phyloP scores from a whole-genome alignment of 371 early-diverging fungal genomes.

The Dichotomocladium elegans region DNA sequence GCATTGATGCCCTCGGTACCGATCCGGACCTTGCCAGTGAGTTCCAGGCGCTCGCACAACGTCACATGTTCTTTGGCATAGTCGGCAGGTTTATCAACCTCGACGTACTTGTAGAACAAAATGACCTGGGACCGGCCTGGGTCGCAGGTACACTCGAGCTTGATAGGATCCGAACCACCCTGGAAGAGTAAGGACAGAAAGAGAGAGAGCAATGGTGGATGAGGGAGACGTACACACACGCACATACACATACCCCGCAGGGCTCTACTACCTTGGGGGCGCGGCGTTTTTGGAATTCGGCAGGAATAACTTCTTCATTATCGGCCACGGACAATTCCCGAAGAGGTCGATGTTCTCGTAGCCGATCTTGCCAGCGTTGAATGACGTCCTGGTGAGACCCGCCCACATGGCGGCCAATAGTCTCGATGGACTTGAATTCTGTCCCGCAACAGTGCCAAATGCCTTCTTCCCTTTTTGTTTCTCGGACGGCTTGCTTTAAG shows the following conservation, averaged over 20 bases:
- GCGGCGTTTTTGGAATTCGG: constrained; percentile 1
- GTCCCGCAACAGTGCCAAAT: constrained; percentile 12
- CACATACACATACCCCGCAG: background rate
- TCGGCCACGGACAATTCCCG: no score
- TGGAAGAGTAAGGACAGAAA: background rate
- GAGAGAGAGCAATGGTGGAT: background rate
- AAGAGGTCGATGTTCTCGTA: background rate
- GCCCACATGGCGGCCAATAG: constrained; percentile 12
- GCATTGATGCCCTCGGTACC: constrained; percentile 65
- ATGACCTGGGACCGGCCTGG: constrained; percentile 39
- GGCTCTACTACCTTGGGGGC: constrained; percentile 7
- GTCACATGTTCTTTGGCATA: constrained; percentile 44
- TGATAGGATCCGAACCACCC: constrained; percentile 45
- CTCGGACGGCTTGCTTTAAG: constrained; percentile 4
- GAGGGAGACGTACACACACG: background rate
- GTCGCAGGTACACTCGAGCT: constrained; percentile 27
- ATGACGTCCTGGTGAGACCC: constrained; percentile 5
- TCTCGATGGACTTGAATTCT: constrained; percentile 4
- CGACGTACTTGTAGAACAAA: constrained; percentile 57
- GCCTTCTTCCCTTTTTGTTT: background rate
- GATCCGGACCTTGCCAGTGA: constrained; percentile 66
- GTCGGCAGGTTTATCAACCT: constrained; percentile 32
- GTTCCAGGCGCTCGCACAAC: constrained; percentile 22
- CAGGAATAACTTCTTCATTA: no score
- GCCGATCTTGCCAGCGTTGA: constrained; percentile 5